Conservation (phyloP, 306 rosid species). For the Acacia crassicarpa region DNA sequence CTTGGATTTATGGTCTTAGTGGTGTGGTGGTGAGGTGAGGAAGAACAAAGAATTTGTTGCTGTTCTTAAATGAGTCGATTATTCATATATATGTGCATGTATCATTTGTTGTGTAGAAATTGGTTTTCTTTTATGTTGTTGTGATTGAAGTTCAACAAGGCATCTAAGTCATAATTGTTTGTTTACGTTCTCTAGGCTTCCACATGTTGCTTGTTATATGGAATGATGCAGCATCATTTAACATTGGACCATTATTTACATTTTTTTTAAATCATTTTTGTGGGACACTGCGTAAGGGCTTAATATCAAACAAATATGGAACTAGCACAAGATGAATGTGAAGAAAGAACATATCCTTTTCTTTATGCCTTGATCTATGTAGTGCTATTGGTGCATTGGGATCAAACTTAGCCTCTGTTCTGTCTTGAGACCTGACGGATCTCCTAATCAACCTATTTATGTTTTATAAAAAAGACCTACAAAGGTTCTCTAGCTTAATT, state of each 20-base stretch:
- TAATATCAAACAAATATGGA: not conserved
- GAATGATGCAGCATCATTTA: not conserved
- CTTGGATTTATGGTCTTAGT: not conserved
- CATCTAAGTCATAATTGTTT: not conserved
- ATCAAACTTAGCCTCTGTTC: slow-evolving; percentile 1
- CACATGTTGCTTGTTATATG: not conserved
- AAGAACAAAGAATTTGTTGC: not conserved
- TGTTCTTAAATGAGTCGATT: not conserved
- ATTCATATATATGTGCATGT: not conserved
- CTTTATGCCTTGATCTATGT: slow-evolving; percentile 8
- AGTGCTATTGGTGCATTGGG: slow-evolving; percentile 4
- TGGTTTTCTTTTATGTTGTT: not conserved
- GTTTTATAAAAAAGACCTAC: not conserved
- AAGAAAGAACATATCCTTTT: not conserved
- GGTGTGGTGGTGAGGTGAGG: not conserved
- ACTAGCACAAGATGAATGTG: not conserved
- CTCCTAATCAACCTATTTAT: not conserved
- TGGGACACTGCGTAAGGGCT: not conserved
- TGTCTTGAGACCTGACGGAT: slow-evolving; percentile 2
- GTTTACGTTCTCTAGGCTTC: not conserved
- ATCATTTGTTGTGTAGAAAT: not conserved
- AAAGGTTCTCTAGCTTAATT: not conserved
- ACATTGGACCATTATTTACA: not conserved
- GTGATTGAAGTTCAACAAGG: not conserved
- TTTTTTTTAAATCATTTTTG: not conserved